These are phyloP conservation scores for Mimosa bimucronata DNA, from an alignment of 306 rosid species.

Conservation along the genomic window DNA sequence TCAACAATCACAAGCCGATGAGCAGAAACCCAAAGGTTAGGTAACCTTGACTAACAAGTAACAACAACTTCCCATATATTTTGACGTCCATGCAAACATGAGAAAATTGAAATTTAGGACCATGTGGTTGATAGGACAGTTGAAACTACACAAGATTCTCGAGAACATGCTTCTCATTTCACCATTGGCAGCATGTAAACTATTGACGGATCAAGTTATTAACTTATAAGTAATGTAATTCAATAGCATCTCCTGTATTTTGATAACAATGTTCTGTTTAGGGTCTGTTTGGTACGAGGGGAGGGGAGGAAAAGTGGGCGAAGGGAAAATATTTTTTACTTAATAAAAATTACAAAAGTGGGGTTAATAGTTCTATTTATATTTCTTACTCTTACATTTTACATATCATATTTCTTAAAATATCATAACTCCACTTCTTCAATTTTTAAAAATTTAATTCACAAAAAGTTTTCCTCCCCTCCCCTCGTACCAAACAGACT, in stretches of 20 bases:
- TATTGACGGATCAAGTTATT: background rate
- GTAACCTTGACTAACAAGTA: background rate
- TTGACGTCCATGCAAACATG: background rate
- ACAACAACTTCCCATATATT: constrained; percentile 12
- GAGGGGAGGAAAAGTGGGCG: no score
- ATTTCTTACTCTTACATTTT: no score
- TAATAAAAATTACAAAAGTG: no score
- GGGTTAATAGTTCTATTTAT: no score
- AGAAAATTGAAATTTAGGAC: constrained; percentile 15
- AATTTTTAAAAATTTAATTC: no score
- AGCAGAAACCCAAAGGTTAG: constrained; percentile 15
- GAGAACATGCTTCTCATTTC: background rate
- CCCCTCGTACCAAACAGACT: no score
- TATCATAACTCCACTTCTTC: no score
- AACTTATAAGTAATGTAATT: background rate
- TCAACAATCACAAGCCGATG: background rate
- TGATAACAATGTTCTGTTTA: constrained; percentile 4
- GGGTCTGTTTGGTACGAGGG: no score
- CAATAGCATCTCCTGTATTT: constrained; percentile 11
- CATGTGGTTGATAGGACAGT: background rate
- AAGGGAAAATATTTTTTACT: no score
- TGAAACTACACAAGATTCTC: background rate
- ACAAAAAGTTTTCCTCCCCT: no score
- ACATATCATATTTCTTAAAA: no score
- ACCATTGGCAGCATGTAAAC: background rate